These are phyloP conservation scores for Halophytophthora batemanensis DNA, from an alignment of 352 stramenopile species.

Conservation along the genomic window DNA sequence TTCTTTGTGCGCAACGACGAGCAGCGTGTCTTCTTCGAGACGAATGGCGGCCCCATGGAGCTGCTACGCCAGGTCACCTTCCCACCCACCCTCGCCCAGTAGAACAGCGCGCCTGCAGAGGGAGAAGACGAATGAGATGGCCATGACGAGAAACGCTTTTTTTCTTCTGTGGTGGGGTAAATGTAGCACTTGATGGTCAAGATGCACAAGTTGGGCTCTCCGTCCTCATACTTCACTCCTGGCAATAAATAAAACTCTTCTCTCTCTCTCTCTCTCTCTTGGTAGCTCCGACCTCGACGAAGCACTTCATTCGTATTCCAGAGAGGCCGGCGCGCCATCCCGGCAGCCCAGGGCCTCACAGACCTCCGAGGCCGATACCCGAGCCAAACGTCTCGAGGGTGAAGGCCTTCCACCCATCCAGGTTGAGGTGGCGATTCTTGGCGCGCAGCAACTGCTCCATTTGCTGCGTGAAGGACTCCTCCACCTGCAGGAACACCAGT, in stretches of 20 bases:
- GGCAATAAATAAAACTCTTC: constrained; percentile 29
- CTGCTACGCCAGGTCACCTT: constrained; percentile 68
- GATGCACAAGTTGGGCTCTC: constrained; percentile 10
- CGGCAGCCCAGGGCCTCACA: too few species aligned
- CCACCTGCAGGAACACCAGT: constrained; percentile 73
- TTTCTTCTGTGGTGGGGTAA: constrained; percentile 15
- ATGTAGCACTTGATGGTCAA: constrained; percentile 16
- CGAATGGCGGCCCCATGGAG: constrained; percentile 45
- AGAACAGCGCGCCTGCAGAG: constrained; percentile 5
- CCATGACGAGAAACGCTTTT: constrained; percentile 14
- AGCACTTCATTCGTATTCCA: constrained; percentile 34
- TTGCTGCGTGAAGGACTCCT: constrained; percentile 68
- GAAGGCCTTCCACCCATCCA: constrained; percentile 77
- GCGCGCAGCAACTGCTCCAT: constrained; percentile 60
- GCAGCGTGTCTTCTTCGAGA: constrained; percentile 53
- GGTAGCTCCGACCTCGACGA: constrained; percentile 18
- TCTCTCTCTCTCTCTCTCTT: constrained; percentile 1
- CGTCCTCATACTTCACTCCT: constrained; percentile 24
- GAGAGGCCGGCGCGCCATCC: constrained; percentile 15
- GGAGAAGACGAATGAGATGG: constrained; percentile 1
- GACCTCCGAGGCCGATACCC: constrained; percentile 59
- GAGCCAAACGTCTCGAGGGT: constrained; percentile 74
- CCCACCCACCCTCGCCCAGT: constrained; percentile 21
- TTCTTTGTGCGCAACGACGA: constrained; percentile 69
- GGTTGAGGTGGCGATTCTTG: constrained; percentile 64